Base-by-base conservation (phyloP, 2,329 filamentous ascomycete species). In the Calonectria crousiana region DNA sequence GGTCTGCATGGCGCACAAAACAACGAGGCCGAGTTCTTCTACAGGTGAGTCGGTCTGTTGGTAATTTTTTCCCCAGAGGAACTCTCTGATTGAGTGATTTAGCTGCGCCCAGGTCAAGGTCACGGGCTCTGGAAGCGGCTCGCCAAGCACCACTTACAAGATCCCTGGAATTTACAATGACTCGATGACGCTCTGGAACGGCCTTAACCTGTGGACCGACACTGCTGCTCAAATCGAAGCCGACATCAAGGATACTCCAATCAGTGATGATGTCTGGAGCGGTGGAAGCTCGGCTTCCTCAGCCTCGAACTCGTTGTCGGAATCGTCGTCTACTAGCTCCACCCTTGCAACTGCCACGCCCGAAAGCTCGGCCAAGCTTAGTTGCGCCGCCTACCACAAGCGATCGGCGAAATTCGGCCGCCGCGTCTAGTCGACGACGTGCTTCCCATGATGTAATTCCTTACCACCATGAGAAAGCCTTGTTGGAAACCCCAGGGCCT, bases 151-250 rank as follows among this genome's bases (percentile, higher is more conserved):
- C 3, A 82, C 78, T 6, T 76, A 82, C 73, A 78, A 81, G 71
- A 78, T 84, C 72, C 82, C 82, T 2, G 82, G 82, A 34, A 80
- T 72, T 26, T 83, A 84, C 74, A 78, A 75, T 28, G 58, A 64
- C 36, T 64, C 58, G 34, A 44, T 47, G 58, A 64, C 36, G 36
- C 58, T 64, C 36, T 64, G 58, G 58, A 64, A 64, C 23, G 58
- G 58, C 6, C 34, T 64, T 9, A 64, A 64, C 38, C 58, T 64
- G 23, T 64, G 58, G 58, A 28, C n/a, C 5, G 58, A 36, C 36
- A 64, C 58, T 18, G 36, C 36, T 11, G 58, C 34, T 23, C n/a
- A 64, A 47, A 38, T 64, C 36, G 34, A 64, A 44, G 16, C 58
- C 4, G 58, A 64, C 23, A 64, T 64, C 9, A 34, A 41, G n/a